A percentile compares a stretch with the other conserved stretches of the same genome.
These are phyloP conservation scores for Pseudogymnoascus sp. DNA, from an alignment of 2,329 filamentous ascomycete genomes.

Conservation along the genomic window DNA sequence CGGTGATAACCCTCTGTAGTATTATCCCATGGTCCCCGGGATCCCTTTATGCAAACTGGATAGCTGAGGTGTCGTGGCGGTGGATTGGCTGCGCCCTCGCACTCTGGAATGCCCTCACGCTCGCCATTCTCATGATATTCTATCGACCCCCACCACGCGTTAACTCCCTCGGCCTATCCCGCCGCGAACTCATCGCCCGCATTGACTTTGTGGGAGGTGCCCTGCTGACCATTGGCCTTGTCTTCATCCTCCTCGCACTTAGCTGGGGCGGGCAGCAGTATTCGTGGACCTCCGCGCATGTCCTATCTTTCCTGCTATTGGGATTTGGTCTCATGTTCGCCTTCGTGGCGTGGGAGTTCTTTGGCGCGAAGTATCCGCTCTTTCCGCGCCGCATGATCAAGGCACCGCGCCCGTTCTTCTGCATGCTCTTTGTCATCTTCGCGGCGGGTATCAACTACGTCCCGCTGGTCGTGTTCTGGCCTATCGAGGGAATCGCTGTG, in stretches of 20 bases:
- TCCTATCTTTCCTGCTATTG: slow-evolving; percentile 10
- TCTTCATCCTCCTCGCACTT: slow-evolving; percentile 39
- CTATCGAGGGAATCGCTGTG: slow-evolving; percentile 52
- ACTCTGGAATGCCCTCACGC: slow-evolving; percentile 34
- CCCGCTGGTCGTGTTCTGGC: slow-evolving; percentile 44
- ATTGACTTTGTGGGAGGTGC: slow-evolving; percentile 43
- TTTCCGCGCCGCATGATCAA: slow-evolving; percentile 33
- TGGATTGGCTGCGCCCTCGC: slow-evolving; percentile 35
- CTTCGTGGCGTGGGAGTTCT: slow-evolving; percentile 21
- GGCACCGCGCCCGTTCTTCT: slow-evolving; percentile 32
- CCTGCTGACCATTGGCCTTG: slow-evolving; percentile 38
- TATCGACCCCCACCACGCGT: slow-evolving; percentile 37
- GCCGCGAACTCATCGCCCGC: slow-evolving; percentile 33
- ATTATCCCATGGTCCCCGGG: slow-evolving; percentile 9
- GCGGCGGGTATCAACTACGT: slow-evolving; percentile 12
- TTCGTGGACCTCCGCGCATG: slow-evolving; percentile 33
- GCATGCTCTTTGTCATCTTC: slow-evolving; percentile 23
- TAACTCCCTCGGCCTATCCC: slow-evolving; percentile 32
- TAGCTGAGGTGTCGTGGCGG: slow-evolving; percentile 34
- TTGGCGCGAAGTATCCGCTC: slow-evolving; percentile 8
- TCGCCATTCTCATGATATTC: slow-evolving; percentile 34
- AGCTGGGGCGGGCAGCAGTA: slow-evolving; percentile 36
- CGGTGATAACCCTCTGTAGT: slow-evolving; percentile 2
- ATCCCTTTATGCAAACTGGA: slow-evolving; percentile 17
- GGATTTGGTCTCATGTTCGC: slow-evolving; percentile 15